A percentile compares a stretch with the other conserved stretches of the same genome.
phyloP scores from a whole-genome alignment of 1,284 basidiomycete genomes.

The Bjerkandera adusta region DNA sequence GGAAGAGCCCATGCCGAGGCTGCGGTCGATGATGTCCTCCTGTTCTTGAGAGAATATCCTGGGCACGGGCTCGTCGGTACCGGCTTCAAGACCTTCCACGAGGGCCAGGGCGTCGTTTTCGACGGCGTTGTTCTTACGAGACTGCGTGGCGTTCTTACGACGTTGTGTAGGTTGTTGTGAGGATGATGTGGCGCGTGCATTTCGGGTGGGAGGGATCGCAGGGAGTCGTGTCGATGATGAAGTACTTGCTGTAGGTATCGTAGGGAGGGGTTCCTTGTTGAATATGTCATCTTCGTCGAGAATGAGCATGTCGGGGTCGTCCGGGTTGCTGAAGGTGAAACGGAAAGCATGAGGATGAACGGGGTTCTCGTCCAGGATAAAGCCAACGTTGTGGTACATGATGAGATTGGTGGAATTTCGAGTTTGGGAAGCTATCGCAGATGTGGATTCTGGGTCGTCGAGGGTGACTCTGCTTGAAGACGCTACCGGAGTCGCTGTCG shows the following conservation, averaged over 20 bases:
- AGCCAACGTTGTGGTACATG: conserved; percentile 13
- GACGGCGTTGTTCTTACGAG: neutral
- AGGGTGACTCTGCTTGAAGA: no score
- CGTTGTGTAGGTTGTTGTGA: neutral
- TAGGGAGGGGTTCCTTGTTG: conserved; percentile 9
- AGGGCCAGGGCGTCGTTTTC: neutral
- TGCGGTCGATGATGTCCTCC: conserved; percentile 13
- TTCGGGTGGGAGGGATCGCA: no score
- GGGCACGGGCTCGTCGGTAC: neutral
- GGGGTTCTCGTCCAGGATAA: conserved; percentile 13
- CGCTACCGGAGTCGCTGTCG: no score
- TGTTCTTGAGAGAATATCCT: conserved; percentile 1
- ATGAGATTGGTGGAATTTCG: no score
- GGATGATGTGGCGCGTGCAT: neutral
- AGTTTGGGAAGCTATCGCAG: no score
- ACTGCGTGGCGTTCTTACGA: neutral
- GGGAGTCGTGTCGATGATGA: no score
- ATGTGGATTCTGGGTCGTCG: no score
- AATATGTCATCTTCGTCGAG: conserved; percentile 17
- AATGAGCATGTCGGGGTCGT: conserved; percentile 25
- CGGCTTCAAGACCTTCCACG: neutral
- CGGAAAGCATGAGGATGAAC: conserved; percentile 21
- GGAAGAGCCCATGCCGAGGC: conserved; percentile 12
- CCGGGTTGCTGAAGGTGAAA: conserved; percentile 28
- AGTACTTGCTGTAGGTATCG: neutral